These are phyloP conservation scores for Thelephora aurantiotincta DNA, from an alignment of 768 basidiomycete genomes.

Conservation along the genomic window DNA sequence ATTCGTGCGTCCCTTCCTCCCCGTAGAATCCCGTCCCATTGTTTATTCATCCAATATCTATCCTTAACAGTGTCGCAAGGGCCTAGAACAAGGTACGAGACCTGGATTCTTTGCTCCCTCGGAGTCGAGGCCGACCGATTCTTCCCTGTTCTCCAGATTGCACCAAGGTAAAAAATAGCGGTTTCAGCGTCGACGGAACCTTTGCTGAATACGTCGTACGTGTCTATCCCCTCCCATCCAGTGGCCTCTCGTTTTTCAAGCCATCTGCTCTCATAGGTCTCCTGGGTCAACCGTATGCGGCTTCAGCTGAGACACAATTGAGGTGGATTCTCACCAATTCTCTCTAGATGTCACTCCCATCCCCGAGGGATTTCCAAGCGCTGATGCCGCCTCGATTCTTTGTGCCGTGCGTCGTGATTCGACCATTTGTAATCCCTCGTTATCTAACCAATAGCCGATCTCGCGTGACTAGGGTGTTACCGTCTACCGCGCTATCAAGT, in stretches of 20 bases:
- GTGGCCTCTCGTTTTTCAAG: too few relatives aligned
- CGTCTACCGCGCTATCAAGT: slow-evolving; percentile 76
- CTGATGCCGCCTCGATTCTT: slow-evolving; percentile 59
- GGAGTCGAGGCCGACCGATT: too few relatives aligned
- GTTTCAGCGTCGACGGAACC: slow-evolving; percentile 67
- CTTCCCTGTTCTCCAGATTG: slow-evolving; percentile 31
- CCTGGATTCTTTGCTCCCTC: background rate
- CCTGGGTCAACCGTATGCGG: slow-evolving; percentile 34
- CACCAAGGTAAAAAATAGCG: slow-evolving; percentile 39
- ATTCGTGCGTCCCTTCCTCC: too few relatives aligned
- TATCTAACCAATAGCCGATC: background rate
- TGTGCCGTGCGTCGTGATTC: slow-evolving; percentile 48
- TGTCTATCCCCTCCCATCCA: too few relatives aligned
- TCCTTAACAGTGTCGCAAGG: slow-evolving; percentile 42
- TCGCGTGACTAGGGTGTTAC: slow-evolving; percentile 47
- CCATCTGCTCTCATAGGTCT: slow-evolving; percentile 17
- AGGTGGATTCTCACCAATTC: too few relatives aligned
- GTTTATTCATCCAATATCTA: too few relatives aligned
- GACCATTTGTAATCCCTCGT: background rate
- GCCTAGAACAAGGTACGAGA: slow-evolving; percentile 60
- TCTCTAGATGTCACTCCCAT: slow-evolving; percentile 52
- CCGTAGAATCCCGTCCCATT: too few relatives aligned
- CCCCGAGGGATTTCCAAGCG: slow-evolving; percentile 50
- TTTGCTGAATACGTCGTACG: slow-evolving; percentile 50
- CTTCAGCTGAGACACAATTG: too few relatives aligned